Evolutionary conservation across 305 asterid genomes (phyloP).

Genomic region (Solanum hybrid): DNA sequence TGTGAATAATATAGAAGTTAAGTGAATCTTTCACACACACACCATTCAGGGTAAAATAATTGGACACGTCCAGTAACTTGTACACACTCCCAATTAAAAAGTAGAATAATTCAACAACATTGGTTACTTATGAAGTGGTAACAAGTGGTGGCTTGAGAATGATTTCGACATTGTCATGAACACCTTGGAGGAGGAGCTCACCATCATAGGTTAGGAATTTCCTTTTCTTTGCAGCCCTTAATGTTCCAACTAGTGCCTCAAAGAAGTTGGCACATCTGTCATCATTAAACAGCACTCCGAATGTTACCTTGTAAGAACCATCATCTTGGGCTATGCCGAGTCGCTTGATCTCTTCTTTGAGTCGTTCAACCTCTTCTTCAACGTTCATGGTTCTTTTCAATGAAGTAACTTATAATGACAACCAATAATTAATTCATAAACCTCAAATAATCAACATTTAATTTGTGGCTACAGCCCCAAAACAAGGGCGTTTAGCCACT

Average conservation of each 20-base stretch:
- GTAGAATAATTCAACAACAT: not conserved
- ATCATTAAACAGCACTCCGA: slow-evolving; percentile 81
- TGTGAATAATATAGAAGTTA: not conserved
- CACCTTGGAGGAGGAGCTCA: slow-evolving; percentile 88
- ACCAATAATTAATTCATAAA: too few species aligned
- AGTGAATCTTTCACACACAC: not conserved
- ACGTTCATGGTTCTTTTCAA: slow-evolving; percentile 53
- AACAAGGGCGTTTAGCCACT: too few species aligned
- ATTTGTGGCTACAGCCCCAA: too few species aligned
- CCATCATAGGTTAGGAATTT: slow-evolving; percentile 77
- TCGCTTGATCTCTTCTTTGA: slow-evolving; percentile 76
- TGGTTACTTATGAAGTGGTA: not conserved
- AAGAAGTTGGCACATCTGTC: slow-evolving; percentile 93
- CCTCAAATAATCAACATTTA: too few species aligned
- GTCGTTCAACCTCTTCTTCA: slow-evolving; percentile 78
- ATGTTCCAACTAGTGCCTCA: slow-evolving; percentile 94
- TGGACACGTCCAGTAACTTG: not conserved
- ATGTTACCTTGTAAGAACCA: slow-evolving; percentile 94
- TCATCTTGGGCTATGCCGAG: slow-evolving; percentile 70
- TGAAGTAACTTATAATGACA: not conserved
- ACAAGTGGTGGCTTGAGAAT: slow-evolving; percentile 34
- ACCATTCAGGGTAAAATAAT: not conserved
- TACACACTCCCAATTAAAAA: not conserved
- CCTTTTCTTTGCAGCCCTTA: slow-evolving; percentile 91
- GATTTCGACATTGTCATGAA: slow-evolving; percentile 87